Conservation (phyloP, 2,329 filamentous ascomycete genomes). For the Aspergillus sp. region DNA sequence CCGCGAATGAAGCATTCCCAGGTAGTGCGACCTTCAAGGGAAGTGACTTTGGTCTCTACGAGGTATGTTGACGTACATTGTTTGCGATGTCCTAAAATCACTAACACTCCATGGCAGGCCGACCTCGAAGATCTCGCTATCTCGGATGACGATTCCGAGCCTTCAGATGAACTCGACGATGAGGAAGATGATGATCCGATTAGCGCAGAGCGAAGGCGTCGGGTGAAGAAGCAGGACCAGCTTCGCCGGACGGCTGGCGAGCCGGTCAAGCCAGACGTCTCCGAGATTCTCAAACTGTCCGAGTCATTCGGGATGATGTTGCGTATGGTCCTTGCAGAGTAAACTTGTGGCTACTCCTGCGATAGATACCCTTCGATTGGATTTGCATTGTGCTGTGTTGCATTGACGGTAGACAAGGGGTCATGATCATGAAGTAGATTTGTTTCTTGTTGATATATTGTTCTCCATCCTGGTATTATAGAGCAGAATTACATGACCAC, state of each 20-base stretch:
- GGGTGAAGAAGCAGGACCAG: constrained; percentile 75
- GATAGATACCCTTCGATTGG: constrained; percentile 17
- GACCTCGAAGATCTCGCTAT: constrained; percentile 85
- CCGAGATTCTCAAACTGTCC: constrained; percentile 75
- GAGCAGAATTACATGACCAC: too few species aligned
- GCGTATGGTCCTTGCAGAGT: constrained; percentile 75
- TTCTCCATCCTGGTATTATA: too few species aligned
- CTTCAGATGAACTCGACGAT: constrained; percentile 64
- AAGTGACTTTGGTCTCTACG: constrained; percentile 85
- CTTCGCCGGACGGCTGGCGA: constrained; percentile 79
- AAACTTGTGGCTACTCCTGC: constrained; percentile 21
- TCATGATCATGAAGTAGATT: background rate
- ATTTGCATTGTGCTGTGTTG: background rate
- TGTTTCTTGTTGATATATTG: too few species aligned
- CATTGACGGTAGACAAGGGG: constrained; percentile 1
- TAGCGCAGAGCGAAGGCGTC: constrained; percentile 74
- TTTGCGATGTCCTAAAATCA: background rate
- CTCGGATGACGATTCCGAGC: constrained; percentile 67
- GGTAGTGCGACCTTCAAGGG: constrained; percentile 65
- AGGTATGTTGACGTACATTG: constrained; percentile 48
- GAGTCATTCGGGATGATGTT: constrained; percentile 81
- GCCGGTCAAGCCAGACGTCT: constrained; percentile 75
- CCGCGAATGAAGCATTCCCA: constrained; percentile 49
- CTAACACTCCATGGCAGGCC: constrained; percentile 38
- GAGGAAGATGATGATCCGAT: constrained; percentile 86